phyloP scores from a whole-genome alignment of 2,329 filamentous ascomycete genomes.

The Didymella segeticola region DNA sequence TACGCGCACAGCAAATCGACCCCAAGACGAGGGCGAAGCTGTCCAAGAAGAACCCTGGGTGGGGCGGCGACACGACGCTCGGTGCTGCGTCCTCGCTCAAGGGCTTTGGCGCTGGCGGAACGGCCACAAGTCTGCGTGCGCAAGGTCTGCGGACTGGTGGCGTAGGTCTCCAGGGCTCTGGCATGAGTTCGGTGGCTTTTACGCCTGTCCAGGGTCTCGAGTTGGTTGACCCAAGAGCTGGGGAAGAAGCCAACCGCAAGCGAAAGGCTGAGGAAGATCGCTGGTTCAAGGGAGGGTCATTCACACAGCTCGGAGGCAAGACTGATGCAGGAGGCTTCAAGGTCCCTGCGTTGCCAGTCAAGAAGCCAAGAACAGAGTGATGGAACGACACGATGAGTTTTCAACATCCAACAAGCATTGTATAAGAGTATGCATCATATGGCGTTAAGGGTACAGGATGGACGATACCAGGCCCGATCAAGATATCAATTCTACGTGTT shows the following conservation, averaged over 20 bases:
- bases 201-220: slow-evolving; percentile 94
- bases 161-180: slow-evolving; percentile 70
- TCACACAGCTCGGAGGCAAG: slow-evolving; percentile 76
- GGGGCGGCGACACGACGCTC: slow-evolving; percentile 73
- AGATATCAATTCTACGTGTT: not conserved
- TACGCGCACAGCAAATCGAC: slow-evolving; percentile 88
- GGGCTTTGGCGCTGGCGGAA: slow-evolving; percentile 73
- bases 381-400: not conserved
- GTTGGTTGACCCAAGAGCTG: slow-evolving; percentile 90
- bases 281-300: slow-evolving; percentile 97
- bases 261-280: slow-evolving; percentile 92
- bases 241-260: slow-evolving; percentile 87
- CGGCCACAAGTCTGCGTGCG: slow-evolving; percentile 72
- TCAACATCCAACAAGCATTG: not conserved
- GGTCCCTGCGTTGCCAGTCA: slow-evolving; percentile 77
- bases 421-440: slow-evolving; percentile 7
- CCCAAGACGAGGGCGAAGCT: slow-evolving; percentile 92
- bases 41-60: slow-evolving; percentile 93
- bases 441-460: slow-evolving; percentile 8
- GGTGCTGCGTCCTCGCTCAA: slow-evolving; percentile 71
- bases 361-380: slow-evolving; percentile 60
- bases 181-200: slow-evolving; percentile 88
- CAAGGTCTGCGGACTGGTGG: slow-evolving; percentile 82
- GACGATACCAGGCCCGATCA: slow-evolving; percentile 12
- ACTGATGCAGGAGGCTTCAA: slow-evolving; percentile 74